These are phyloP conservation scores for Dactylellina cionopaga DNA, from an alignment of 2,329 filamentous ascomycete species.

Conservation along the genomic window DNA sequence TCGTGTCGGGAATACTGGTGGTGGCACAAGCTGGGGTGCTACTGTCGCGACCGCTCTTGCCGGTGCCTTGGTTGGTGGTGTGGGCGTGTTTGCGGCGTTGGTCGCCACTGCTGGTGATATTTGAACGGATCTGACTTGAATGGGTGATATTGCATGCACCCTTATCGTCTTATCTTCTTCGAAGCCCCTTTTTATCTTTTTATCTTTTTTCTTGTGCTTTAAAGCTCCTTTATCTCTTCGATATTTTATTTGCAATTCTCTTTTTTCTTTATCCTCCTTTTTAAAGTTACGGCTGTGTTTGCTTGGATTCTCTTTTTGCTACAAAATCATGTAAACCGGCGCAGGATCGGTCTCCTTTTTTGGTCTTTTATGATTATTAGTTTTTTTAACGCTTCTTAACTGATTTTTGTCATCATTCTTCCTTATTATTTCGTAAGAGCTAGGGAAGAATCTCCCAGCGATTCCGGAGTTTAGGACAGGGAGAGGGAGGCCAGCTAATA, in stretches of 20 bases:
- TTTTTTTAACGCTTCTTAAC: not conserved
- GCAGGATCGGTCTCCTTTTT: constrained; percentile 40
- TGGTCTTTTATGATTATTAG: not conserved
- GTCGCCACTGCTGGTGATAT: constrained; percentile 60
- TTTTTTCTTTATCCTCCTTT: constrained; percentile 1
- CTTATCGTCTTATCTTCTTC: constrained; percentile 1
- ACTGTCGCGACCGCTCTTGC: constrained; percentile 59
- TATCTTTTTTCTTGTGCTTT: constrained; percentile 41
- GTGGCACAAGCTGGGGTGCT: constrained; percentile 51
- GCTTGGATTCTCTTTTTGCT: not conserved
- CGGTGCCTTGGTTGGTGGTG: constrained; percentile 59
- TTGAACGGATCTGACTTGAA: not conserved
- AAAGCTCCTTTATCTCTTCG: constrained; percentile 24
- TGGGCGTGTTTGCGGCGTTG: constrained; percentile 60
- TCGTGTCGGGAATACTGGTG: constrained; percentile 38
- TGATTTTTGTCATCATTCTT: not conserved
- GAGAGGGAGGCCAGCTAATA: too few relatives aligned
- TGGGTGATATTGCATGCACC: not conserved
- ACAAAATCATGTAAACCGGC: constrained; percentile 52
- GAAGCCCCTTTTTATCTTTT: constrained; percentile 10
- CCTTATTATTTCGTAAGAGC: not conserved
- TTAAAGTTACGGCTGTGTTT: constrained; percentile 14
- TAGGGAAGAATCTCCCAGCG: too few relatives aligned
- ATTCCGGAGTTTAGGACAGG: not conserved
- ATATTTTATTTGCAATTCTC: not conserved